A percentile compares a stretch with the other conserved stretches of the same genome.
These are phyloP conservation scores for Aegilops umbellulata DNA, from an alignment of 176 grass and related monocot genomes.

Conservation along the genomic window DNA sequence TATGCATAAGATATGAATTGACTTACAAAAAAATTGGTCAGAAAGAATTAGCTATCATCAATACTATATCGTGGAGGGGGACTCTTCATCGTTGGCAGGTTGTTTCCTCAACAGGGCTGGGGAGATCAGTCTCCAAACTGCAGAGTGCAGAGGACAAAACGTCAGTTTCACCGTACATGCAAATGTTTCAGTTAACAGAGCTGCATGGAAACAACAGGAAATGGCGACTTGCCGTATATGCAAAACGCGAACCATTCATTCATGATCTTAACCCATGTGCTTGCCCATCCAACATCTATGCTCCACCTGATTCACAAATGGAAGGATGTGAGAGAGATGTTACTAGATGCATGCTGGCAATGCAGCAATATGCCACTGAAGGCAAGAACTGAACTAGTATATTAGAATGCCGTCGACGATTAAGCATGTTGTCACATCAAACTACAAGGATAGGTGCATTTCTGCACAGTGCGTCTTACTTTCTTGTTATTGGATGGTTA, in stretches of 20 bases:
- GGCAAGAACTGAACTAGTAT: background rate
- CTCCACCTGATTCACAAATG: slow-evolving; percentile 67
- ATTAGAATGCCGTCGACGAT: background rate
- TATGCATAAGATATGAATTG: background rate
- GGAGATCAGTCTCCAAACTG: slow-evolving; percentile 82
- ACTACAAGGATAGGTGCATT: background rate
- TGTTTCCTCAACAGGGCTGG: slow-evolving; percentile 43
- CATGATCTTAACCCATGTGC: slow-evolving; percentile 89
- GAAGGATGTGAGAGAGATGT: background rate
- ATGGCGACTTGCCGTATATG: slow-evolving; percentile 64
- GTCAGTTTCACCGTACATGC: background rate
- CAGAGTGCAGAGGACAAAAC: slow-evolving; percentile 31
- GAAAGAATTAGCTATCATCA: background rate
- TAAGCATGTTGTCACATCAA: background rate
- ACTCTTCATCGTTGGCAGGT: slow-evolving; percentile 22
- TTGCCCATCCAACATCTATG: slow-evolving; percentile 90
- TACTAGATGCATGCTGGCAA: background rate
- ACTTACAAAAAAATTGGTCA: background rate
- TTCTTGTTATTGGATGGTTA: slow-evolving; percentile 59
- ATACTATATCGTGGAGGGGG: slow-evolving; percentile 36
- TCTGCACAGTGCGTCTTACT: slow-evolving; percentile 36
- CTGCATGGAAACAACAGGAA: background rate
- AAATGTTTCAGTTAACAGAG: background rate
- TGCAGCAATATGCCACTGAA: background rate
- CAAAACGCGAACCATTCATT: slow-evolving; percentile 81